Evolutionary conservation across 768 basidiomycete species (phyloP).

Genomic region (Cubamyces lactineus): DNA sequence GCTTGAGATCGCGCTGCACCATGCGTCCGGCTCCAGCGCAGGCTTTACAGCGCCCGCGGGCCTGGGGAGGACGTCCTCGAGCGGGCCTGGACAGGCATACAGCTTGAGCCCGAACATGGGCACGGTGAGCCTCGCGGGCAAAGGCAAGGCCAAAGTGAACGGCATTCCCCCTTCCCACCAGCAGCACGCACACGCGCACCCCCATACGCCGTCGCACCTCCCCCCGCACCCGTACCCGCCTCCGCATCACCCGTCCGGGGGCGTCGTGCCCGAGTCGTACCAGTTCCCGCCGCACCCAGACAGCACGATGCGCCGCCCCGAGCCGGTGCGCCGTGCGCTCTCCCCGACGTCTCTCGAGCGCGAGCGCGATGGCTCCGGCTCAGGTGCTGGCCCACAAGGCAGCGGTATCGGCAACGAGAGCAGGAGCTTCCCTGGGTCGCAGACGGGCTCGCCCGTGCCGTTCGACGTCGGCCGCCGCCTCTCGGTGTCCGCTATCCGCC

Average conservation of each 20-base stretch:
- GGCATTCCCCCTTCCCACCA: conserved; percentile 18
- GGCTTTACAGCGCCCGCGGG: not conserved
- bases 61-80: not conserved
- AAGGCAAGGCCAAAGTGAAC: conserved; percentile 31
- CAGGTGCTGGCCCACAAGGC: too few relatives aligned
- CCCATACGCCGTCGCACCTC: not conserved
- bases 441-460: conserved; percentile 51
- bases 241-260: not conserved
- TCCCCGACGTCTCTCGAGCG: conserved; percentile 31
- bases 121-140: conserved; percentile 8
- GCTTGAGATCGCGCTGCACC: conserved; percentile 54
- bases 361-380: conserved; percentile 22
- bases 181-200: not conserved
- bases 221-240: not conserved
- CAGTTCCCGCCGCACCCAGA: conserved; percentile 28
- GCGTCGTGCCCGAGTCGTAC: conserved; percentile 28
- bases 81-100: conserved; percentile 22
- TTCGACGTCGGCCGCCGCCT: conserved; percentile 51
- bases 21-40: conserved; percentile 12
- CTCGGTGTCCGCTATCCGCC: conserved; percentile 52
- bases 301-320: conserved; percentile 22
- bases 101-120: conserved; percentile 27
- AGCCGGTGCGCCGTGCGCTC: conserved; percentile 35
- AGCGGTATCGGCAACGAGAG: conserved; percentile 34
- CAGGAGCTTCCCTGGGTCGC: conserved; percentile 40